A percentile compares a stretch with the other conserved stretches of the same genome.
Evolutionary conservation across 768 basidiomycete genomes (phyloP).

Genomic region (Boletus patriciae): DNA sequence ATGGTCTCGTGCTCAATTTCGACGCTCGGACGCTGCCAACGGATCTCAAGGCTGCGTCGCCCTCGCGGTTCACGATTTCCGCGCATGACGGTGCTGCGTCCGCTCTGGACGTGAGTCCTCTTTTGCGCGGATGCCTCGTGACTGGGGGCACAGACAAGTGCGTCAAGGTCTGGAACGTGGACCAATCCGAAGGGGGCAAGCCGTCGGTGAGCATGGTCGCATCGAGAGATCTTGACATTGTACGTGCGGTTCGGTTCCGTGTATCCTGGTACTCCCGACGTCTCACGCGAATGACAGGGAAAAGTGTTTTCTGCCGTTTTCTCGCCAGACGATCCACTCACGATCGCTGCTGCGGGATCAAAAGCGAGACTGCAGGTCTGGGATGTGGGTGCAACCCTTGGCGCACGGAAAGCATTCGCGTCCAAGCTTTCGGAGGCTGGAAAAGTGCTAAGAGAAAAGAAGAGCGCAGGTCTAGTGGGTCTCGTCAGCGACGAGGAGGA

Average conservation of each 20-base stretch:
- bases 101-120: constrained; percentile 87
- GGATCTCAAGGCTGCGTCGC: constrained; percentile 60
- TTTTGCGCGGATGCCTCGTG: constrained; percentile 85
- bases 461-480: constrained; percentile 66
- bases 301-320: constrained; percentile 92
- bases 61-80: constrained; percentile 81
- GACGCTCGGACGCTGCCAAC: constrained; percentile 84
- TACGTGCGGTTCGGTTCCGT: constrained; percentile 40
- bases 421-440: constrained; percentile 76
- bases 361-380: constrained; percentile 93
- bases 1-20: constrained; percentile 89
- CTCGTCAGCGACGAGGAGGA: constrained; percentile 71
- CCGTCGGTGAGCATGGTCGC: constrained; percentile 80
- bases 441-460: constrained; percentile 61
- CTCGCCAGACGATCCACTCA: constrained; percentile 94
- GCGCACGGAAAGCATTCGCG: constrained; percentile 81
- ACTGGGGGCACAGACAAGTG: constrained; percentile 95
- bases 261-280: neutral
- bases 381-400: constrained; percentile 86
- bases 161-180: constrained; percentile 96
- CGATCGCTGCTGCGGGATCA: constrained; percentile 90
- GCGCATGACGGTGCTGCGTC: constrained; percentile 93
- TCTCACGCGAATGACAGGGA: constrained; percentile 54
- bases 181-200: constrained; percentile 60
- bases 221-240: constrained; percentile 87